Evolutionary conservation across 2,329 filamentous ascomycete species (phyloP), one percentile per base, ranked within the genome.

Genomic region (Amylocarpus encephaloides): DNA sequence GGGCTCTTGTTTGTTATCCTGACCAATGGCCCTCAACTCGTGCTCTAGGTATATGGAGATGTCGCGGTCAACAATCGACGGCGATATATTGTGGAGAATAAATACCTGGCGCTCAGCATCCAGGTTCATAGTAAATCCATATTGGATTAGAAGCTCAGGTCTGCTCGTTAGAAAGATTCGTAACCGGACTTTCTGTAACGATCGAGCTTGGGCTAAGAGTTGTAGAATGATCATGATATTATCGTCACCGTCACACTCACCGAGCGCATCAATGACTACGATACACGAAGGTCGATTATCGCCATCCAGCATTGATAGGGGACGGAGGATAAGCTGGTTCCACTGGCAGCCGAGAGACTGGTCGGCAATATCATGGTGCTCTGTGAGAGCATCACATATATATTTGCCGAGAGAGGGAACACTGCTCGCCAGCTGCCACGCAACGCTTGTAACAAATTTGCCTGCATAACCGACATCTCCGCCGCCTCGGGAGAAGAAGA

Each of bases 281-380:
- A 63, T 33, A 34, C 42, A 52, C 1, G 40, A 39, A 3, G 26
- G 41, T 3, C 1, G 12, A 19, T 32, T 42, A 12, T 16, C 11
- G n/a, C 36, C 34, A 19, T 52, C 49, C 32, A 60, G 49, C 18
- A 48, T 38, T 57, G 73, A 36, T 48, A 70, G 13, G 54, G 75
- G 7, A 68, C 65, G 3, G 53, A 67, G 1, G 64, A 74, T 48
- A 70, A 76, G 55, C 59, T 75, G 39, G 61, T 73, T n/a, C 67
- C 64, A 7, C 69, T 73, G 68, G 69, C 72, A 10, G 53, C 72
- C 15, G 70, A 76, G 43, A 11, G 46, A 46, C 19, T 2, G 36
- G 18, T 11, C 40, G 5, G 35, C 42, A 43, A 57, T 49, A 30
- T 49, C 52, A 22, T 35, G 34, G 1, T 36, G 29, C 15, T 52